Base-by-base conservation (phyloP, 306 rosid genomes). In the Vigna trinervia region DNA sequence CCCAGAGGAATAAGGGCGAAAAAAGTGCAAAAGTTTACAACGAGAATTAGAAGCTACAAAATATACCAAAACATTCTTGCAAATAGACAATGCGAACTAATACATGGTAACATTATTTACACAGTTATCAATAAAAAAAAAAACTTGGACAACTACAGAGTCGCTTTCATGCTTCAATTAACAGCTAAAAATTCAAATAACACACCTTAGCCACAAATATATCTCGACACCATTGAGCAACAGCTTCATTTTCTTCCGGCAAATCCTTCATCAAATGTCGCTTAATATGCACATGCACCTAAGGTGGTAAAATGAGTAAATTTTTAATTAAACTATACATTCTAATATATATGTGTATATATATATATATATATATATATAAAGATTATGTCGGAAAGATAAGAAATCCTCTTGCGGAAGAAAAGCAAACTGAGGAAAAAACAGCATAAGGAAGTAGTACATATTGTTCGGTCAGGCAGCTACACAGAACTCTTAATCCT, bases 211-310 rank as follows among this genome's bases (percentile, higher is more conserved):
- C 90, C 14, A 80, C 84, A 82, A 92, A 92, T 59, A 80, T 10
- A 85, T 92, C 97, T 82, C 86, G 92, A 81, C 97, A 92, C 97
- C 97, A 92, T 60, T 90, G 96, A 19, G 92, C 89, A 82, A 92
- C 88, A 58, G 84, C 96, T 14, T 90, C 97, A 15, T 88, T 93
- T 22, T 86, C 58, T 81, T 87, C 88, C 30, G 97, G 97, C 81
- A 92, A 67, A n/a, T 88, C 91, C 73, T 86, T 87, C 92, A 87
- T 92, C 71, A 79, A 63, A 85, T 92, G 96, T 30, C 97, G 89
- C 77, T 92, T 90, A 59, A 92, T 58, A 80, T 87, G 93, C 81
- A 92, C 96, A 38, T 92, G 89, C 60, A 92, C 83, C 97, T 92
- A 82, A 63, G 47, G 51, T 4, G 32, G 53, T 66, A 66, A 65